A percentile compares a stretch with the other conserved stretches of the same genome.
phyloP scores from a whole-genome alignment of 805 yeast genomes.

The Isabelozyma rhagii region DNA sequence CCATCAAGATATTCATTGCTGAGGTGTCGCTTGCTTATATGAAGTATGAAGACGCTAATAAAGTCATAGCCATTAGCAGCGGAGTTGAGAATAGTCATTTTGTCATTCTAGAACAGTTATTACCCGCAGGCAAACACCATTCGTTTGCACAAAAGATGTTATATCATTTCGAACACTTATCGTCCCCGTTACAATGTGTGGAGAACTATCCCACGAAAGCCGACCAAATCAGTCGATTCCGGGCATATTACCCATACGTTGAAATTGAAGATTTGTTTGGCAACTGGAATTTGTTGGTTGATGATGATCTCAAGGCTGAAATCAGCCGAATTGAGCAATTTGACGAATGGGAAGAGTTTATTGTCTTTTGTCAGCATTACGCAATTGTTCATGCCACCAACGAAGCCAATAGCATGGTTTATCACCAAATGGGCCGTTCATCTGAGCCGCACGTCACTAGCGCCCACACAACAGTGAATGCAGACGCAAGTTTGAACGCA shows the following conservation, averaged over 20 bases:
- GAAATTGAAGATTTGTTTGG: conserved; percentile 54
- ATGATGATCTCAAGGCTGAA: conserved; percentile 30
- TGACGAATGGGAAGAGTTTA: conserved; percentile 84
- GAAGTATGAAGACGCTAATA: conserved; percentile 64
- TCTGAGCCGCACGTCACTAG: too few species aligned
- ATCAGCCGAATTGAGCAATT: conserved; percentile 60
- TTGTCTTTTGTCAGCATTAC: conserved; percentile 73
- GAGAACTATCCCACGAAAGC: conserved; percentile 48
- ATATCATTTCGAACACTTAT: conserved; percentile 60
- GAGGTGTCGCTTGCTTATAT: conserved; percentile 83
- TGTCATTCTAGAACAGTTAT: conserved; percentile 64
- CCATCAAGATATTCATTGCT: conserved; percentile 62
- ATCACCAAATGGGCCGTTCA: background rate
- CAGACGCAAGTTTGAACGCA: too few species aligned
- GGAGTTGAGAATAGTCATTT: conserved; percentile 54
- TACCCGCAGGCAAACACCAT: conserved; percentile 61
- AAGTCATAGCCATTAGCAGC: conserved; percentile 50
- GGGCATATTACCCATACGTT: conserved; percentile 43
- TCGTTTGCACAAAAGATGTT: conserved; percentile 77
- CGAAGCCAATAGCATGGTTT: conserved; percentile 5
- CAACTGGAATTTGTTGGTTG: conserved; percentile 52
- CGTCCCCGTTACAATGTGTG: conserved; percentile 70
- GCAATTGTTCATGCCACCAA: conserved; percentile 63
- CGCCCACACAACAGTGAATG: too few species aligned
- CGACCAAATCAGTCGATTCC: conserved; percentile 52